A percentile compares a stretch with the other conserved stretches of the same genome.
phyloP scores from a whole-genome alignment of 148 eudicot species.

The Spergularia bocconei region DNA sequence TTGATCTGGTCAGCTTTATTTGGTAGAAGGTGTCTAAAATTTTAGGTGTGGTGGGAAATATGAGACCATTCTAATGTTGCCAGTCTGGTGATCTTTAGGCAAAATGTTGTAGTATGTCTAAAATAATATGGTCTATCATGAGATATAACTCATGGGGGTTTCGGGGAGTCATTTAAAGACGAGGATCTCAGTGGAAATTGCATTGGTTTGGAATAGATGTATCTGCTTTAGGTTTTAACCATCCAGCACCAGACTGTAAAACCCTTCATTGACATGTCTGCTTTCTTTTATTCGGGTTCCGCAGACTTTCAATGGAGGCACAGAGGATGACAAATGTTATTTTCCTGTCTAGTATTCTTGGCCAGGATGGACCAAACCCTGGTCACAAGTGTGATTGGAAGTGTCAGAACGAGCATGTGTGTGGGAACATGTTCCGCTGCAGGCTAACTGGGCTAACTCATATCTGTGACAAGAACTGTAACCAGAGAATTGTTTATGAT shows the following conservation, averaged over 20 bases:
- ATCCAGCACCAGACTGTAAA: constrained; percentile 1
- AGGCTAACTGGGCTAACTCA: constrained; percentile 86
- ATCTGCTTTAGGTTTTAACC: constrained; percentile 2
- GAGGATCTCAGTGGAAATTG: neutral
- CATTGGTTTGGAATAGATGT: neutral
- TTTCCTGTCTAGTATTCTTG: constrained; percentile 76
- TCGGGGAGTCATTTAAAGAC: neutral
- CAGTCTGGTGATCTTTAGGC: neutral
- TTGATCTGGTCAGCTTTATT: neutral
- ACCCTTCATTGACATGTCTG: constrained; percentile 29
- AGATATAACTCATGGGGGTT: neutral
- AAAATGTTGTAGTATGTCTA: neutral
- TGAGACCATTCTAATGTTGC: neutral
- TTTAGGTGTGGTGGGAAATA: neutral
- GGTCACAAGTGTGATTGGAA: constrained; percentile 97
- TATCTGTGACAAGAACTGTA: constrained; percentile 96
- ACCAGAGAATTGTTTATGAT: constrained; percentile 88
- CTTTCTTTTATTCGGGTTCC: constrained; percentile 44
- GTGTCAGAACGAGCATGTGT: constrained; percentile 76
- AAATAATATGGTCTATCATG: neutral
- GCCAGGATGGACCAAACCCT: constrained; percentile 71
- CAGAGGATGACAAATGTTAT: constrained; percentile 73
- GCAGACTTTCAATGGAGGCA: constrained; percentile 81
- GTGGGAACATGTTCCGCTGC: constrained; percentile 94
- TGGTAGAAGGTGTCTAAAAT: neutral